Evolutionary conservation across 768 basidiomycete genomes (phyloP), one percentile per base, ranked within the genome.

Genomic region (Tylopilus intermedius): DNA sequence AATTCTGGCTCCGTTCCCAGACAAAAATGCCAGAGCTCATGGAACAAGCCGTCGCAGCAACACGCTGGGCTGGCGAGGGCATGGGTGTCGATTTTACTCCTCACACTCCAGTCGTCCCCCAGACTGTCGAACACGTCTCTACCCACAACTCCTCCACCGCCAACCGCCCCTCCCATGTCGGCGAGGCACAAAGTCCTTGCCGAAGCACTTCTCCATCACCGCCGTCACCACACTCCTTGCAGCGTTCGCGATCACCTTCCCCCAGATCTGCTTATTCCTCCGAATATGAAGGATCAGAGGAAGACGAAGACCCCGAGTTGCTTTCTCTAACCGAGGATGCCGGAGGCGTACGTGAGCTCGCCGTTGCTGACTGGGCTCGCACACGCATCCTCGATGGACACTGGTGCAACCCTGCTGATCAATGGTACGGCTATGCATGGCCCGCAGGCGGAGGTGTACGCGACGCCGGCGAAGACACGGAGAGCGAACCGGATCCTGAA

Each of bases 331-430:
- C 76, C 8, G 79, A 79, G 58, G 76, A 79, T 33, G 70, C 74
- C 1, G 71, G 71, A 9, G 73, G 74, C 22, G 71, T 79, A 26
- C 70, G 72, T 27, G 76, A 77, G 18, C 70, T 89, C 41, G 85
- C 88, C 1, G 69, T 89, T 48, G 74, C 76, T 11, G 86, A 87
- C 57, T 89, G 86, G 85, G 84, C 84, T 5, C 74, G 88, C 32
- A 76, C 74, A 21, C 71, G 87, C 44, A 83, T 90, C 45, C 67
- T 90, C 18, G 87, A 90, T 50, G 88, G 88, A 3, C 77, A 81
- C 58, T 90, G 88, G 88, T 67, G 83, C 41, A 84, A 78, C 46
- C 88, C 88, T 9, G 84, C 82, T 0, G 88, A 90, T 63, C 74
- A 80, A 43, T 88, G 79, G 78, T 86, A 81, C 47, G 67, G 71